Base-by-base conservation (phyloP, 805 yeast genomes). In the Candida fluviatilis region DNA sequence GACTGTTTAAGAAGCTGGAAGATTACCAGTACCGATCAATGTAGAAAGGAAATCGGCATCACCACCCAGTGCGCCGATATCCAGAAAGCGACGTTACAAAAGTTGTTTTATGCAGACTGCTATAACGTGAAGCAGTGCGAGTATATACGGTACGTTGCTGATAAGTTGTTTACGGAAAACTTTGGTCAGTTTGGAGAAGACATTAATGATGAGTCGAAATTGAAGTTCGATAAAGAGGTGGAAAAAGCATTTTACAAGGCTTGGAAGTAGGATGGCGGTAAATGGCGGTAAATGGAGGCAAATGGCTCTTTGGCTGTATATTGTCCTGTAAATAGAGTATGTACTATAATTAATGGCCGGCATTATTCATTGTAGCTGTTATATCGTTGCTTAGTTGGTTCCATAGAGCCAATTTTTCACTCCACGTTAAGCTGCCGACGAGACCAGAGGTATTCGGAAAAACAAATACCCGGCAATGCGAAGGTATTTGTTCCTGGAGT, bases 381-480 rank as follows among this genome's bases (percentile, higher is more conserved):
- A 60, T 43, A 34, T 52, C 60, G 13, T 38, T 42, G 4, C 53
- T 51, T 38, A 82, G 47, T 10, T 55, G 55, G 11, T 50, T 48
- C 88, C 88, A 82, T 13, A 72, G 45, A 3, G 40, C 48, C 36
- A 76, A 50, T 50, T 79, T 79, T 28, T 65, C 69, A 0, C 57
- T 61, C 39, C 61, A 62, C 19, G 66, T 59, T 50, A 78, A 60
- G 45, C 57, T 58, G 7, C 82, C 71, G 6, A 81, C 90, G 5
- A 84, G 57, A 1, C 91, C 91, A 4, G 88, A 81, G 0, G 90
- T 82, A 32, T 80, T 80, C 2, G 90, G 89, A 18, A 82, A 70
- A 4, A 84, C 88, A 55, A 69, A 79, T 0, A 77, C 54, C 4
- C 51, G 40, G n/a, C 51, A 42, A 10, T 40, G 57, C 46, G 18